Base-by-base conservation (phyloP, 2,329 filamentous ascomycete genomes). In the Didymella keratinophila region DNA sequence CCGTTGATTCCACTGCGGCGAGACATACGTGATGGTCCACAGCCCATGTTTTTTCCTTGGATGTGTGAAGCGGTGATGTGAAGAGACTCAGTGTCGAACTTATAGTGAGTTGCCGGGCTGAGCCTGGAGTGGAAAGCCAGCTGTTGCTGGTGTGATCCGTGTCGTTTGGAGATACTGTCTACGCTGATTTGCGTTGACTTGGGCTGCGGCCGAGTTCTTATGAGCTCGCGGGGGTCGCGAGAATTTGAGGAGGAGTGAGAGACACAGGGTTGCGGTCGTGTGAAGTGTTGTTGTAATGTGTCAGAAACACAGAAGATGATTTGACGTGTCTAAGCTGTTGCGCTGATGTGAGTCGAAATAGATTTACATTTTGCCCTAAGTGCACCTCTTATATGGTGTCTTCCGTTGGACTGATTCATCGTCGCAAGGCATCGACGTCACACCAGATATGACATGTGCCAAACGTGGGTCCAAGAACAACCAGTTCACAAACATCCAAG, bases 21-120 rank as follows among this genome's bases (percentile, higher is more conserved):
- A 2, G 54, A 56, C 54, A 56, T 56, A 42, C 54, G 54, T 21
- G 47, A 56, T 8, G 54, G 54, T 42, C 54, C 54, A 23, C 54
- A 56, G 18, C 54, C 54, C 54, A 56, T 56, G 27, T 56, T 47
- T 27, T 25, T 5, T 37, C 9, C 9, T 28, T 32, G 25, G 1
- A 21, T 32, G 18, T 32, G 23, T 34, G 21, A 28, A 12, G 25
- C n/a, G 28, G 21, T 21, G 20, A 12, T 44, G 20, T n/a, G 23
- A 25, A 25, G 23, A 36, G 16, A n/a, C 16, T 36, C 27, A 43
- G 23, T 47, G 27, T 36, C 23, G 39, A 9, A 23, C 20, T 20
- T 42, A 44, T 0, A 37, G 21, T 1, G 16, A 20, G 12, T 36
- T 36, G 14, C 16, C 10, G 14, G 32, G 32, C 32, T 36, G 16